A percentile compares a stretch with the other conserved stretches of the same genome.
Conservation (phyloP, 176 grass and related monocot species). For the Carex parvula region DNA sequence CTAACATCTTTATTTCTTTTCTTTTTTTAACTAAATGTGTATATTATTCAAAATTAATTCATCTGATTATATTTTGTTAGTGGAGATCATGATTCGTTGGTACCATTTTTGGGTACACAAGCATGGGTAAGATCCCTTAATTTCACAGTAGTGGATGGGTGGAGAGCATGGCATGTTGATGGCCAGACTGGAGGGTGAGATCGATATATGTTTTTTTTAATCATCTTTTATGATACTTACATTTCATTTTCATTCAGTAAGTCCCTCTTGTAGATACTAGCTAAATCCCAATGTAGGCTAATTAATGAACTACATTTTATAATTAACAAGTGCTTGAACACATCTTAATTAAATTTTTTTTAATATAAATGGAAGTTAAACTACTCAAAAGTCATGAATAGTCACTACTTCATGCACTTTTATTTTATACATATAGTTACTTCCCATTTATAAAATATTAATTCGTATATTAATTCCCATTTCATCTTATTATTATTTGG, state of each 20-base stretch:
- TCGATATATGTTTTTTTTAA: not conserved
- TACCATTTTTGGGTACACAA: constrained; percentile 43
- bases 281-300: no score
- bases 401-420: not conserved
- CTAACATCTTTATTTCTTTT: not conserved
- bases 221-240: not conserved
- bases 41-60: not conserved
- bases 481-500: not conserved
- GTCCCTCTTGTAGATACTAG: no score
- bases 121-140: constrained; percentile 52
- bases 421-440: not conserved
- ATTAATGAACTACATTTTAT: no score
- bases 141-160: constrained; percentile 32
- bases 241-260: no score
- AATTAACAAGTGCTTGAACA: not conserved
- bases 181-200: constrained; percentile 46
- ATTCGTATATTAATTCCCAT: not conserved
- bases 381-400: not conserved
- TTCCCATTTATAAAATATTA: not conserved
- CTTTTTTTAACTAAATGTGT: not conserved
- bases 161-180: constrained; percentile 55
- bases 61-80: constrained; percentile 7
- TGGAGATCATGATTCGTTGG: constrained; percentile 37
- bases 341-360: no score
- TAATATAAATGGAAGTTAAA: not conserved